Evolutionary conservation across 352 stramenopile species (phyloP).

Genomic region (Phytophthora uliginosa): DNA sequence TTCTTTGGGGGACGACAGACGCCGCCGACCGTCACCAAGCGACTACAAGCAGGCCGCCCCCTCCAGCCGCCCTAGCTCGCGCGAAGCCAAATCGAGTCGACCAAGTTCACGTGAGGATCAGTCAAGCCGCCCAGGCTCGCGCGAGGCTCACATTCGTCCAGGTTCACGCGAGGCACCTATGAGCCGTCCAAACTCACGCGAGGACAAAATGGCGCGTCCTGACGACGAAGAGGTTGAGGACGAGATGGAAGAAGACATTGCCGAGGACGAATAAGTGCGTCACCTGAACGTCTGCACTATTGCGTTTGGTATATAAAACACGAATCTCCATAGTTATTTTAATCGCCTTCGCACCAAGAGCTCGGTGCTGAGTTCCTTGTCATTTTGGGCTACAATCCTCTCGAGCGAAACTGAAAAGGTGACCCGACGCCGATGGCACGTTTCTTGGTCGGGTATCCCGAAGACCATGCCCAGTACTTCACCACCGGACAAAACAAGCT

Average conservation of each 20-base stretch:
- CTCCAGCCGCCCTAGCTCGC: conserved; percentile 24
- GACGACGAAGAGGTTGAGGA: conserved; percentile 63
- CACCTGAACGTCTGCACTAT: not conserved
- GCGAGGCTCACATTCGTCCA: conserved; percentile 23
- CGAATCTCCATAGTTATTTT: conserved; percentile 7
- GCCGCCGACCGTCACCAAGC: conserved; percentile 21
- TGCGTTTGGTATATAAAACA: conserved; percentile 23
- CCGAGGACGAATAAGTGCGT: conserved; percentile 55
- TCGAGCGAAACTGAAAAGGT: conserved; percentile 14
- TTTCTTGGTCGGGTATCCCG: not conserved
- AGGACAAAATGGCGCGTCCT: conserved; percentile 38
- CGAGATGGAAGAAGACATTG: conserved; percentile 88
- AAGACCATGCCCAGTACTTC: conserved; percentile 17
- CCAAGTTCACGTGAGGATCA: conserved; percentile 24
- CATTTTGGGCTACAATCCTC: conserved; percentile 6
- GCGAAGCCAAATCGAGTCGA: conserved; percentile 32
- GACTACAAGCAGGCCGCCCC: conserved; percentile 43
- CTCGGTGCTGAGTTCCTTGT: not conserved
- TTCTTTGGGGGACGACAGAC: conserved; percentile 35
- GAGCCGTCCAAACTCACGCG: conserved; percentile 38
- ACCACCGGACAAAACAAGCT: conserved; percentile 1
- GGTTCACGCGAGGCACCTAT: conserved; percentile 29
- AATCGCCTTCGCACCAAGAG: not conserved
- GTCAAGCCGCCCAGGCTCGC: conserved; percentile 27
- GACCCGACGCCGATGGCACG: conserved; percentile 7